Evolutionary conservation across 2,329 filamentous ascomycete species (phyloP).

Genomic region (Esteya vermicola): DNA sequence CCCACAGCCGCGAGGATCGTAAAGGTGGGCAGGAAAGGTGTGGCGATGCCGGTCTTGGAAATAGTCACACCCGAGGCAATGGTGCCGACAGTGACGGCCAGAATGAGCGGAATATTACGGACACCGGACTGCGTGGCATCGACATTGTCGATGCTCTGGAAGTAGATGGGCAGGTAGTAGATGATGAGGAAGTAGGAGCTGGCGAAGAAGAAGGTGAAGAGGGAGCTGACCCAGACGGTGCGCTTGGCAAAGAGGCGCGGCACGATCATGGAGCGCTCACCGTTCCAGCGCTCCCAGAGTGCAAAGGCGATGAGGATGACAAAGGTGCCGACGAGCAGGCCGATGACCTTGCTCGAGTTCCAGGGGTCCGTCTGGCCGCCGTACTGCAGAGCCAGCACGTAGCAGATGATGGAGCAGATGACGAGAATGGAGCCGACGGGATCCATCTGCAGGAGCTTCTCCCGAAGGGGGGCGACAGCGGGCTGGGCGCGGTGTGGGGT

Average conservation of each 20-base stretch:
- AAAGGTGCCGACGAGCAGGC: constrained; percentile 18
- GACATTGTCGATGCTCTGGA: constrained; percentile 30
- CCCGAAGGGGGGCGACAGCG: constrained; percentile 14
- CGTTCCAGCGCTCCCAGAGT: constrained; percentile 19
- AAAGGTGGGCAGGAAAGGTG: constrained; percentile 23
- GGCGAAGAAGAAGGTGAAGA: constrained; percentile 27
- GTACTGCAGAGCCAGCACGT: constrained; percentile 27
- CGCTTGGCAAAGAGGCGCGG: constrained; percentile 27
- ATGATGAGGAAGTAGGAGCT: constrained; percentile 28
- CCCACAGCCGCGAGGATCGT: constrained; percentile 21
- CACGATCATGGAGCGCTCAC: constrained; percentile 35
- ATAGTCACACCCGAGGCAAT: constrained; percentile 20
- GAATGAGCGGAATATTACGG: constrained; percentile 24
- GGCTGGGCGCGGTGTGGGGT: constrained; percentile 20
- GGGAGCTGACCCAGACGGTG: constrained; percentile 25
- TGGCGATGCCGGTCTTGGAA: constrained; percentile 16
- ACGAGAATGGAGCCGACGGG: constrained; percentile 22
- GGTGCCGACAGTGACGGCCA: constrained; percentile 21
- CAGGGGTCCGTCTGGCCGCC: constrained; percentile 25
- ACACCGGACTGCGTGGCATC: constrained; percentile 22
- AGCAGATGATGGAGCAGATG: constrained; percentile 22
- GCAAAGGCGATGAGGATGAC: constrained; percentile 15
- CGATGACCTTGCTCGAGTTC: constrained; percentile 19
- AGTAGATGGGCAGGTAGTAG: constrained; percentile 35
- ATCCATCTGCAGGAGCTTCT: constrained; percentile 29